Base-by-base conservation (phyloP, 768 basidiomycete species). In the Boletales sp. region DNA sequence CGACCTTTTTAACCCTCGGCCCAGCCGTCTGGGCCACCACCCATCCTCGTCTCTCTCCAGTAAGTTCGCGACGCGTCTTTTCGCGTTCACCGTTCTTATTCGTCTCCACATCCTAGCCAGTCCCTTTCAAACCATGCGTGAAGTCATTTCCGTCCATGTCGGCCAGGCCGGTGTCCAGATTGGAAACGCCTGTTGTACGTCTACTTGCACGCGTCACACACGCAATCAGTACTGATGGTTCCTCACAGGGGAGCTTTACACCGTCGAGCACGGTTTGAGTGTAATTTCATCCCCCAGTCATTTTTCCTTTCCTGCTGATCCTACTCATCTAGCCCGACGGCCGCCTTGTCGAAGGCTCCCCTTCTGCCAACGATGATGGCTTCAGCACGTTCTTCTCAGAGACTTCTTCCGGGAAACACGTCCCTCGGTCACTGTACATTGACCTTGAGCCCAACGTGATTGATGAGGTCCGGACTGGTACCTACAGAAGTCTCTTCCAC, bases 301-400 rank as follows among this genome's bases (percentile, higher is more conserved):
- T 7, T 44, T 36, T 45, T 48, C 46, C 34, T 44, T 48, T 40
- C 56, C 8, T 50, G 48, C 53, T 58, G 57, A 70, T 53, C 56
- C 53, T 39, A 46, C 52, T n/a, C 28, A 33, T 58, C 15, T 61
- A 97, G 95, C 91, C 94, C 57, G 95, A 97, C 69, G 95, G 95
- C 67, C 92, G 94, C 64, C 78, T 96, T 57, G 72, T 81, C 51
- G 88, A 90, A 60, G 81, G 80, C 50, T 85, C 90, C 12, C 82
- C 84, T 38, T 84, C 87, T 46, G 73, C 77, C 51, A 82, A 81
- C 60, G 88, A 93, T 61, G 86, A 83, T 73, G 96, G 96, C 64
- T 98, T 99, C 82, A 90, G 87, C 70, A 99, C 96, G 57, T 99
- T 99, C 81, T 99, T 99, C 79, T 95, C 93, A 34, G 96, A 99